Percentiles rank a stretch among this genome's conserved stretches.
Conservation (phyloP, 352 stramenopile genomes). For the Phytophthora crassamura region DNA sequence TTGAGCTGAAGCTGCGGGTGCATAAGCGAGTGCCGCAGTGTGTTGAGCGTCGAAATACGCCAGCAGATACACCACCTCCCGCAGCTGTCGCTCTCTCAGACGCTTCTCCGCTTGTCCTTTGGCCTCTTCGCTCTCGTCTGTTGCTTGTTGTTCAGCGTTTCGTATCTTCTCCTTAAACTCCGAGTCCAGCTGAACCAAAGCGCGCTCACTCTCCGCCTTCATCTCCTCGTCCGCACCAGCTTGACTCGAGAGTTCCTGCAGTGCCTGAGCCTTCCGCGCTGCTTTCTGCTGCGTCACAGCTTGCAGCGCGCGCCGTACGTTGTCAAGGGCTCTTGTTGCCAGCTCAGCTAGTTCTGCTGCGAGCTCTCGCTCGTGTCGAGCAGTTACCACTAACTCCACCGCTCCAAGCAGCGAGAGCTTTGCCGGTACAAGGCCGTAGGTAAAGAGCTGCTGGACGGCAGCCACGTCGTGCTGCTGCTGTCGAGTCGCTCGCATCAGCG, state of each 20-base stretch:
- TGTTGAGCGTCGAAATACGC: constrained; percentile 46
- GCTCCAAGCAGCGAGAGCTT: constrained; percentile 62
- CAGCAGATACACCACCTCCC: constrained; percentile 55
- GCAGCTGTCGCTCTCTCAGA: constrained; percentile 52
- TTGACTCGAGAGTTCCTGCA: constrained; percentile 27
- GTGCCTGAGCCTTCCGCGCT: constrained; percentile 41
- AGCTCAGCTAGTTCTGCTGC: constrained; percentile 38
- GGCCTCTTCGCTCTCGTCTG: constrained; percentile 34
- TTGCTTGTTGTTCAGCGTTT: constrained; percentile 38
- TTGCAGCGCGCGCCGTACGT: constrained; percentile 40
- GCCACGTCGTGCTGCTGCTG: constrained; percentile 58
- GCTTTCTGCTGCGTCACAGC: constrained; percentile 62
- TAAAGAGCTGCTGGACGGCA: constrained; percentile 69
- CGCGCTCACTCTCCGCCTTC: constrained; percentile 19
- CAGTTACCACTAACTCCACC: constrained; percentile 62
- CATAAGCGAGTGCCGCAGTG: constrained; percentile 23
- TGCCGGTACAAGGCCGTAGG: constrained; percentile 48
- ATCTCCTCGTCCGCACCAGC: neutral
- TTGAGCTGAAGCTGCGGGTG: neutral
- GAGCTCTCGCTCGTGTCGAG: constrained; percentile 62
- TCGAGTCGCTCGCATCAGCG: constrained; percentile 10
- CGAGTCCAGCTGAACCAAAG: constrained; percentile 45
- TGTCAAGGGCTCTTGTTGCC: constrained; percentile 31
- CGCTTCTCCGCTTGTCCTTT: constrained; percentile 37
- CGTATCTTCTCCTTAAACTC: constrained; percentile 52